Conservation (phyloP, 352 stramenopile genomes). For the Globisporangium irregulare region DNA sequence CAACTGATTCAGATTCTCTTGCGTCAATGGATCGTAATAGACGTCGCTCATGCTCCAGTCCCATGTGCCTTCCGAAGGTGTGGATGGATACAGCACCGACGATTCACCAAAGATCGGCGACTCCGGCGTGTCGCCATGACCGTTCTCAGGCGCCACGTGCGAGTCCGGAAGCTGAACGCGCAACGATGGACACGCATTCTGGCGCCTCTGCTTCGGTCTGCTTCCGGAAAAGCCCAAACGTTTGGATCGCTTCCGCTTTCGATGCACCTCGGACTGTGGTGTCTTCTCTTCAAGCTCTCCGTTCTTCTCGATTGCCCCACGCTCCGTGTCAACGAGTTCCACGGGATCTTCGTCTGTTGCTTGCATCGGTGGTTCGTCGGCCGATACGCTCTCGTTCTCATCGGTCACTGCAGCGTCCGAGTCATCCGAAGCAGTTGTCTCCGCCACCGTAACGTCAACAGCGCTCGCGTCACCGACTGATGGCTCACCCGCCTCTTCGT, state of each 20-base stretch:
- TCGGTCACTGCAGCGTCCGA: constrained; percentile 14
- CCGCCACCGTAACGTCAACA: not conserved
- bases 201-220: constrained; percentile 18
- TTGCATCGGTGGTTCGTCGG: constrained; percentile 3
- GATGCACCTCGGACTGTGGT: constrained; percentile 4
- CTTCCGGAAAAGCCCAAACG: constrained; percentile 32
- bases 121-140: constrained; percentile 20
- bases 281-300: not conserved
- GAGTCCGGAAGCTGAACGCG: constrained; percentile 29
- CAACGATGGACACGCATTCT: constrained; percentile 13
- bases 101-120: constrained; percentile 45
- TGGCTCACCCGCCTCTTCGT: not conserved
- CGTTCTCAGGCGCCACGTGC: constrained; percentile 20
- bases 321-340: not conserved
- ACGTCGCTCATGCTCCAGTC: constrained; percentile 56
- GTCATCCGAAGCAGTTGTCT: constrained; percentile 6
- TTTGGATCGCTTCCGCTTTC: constrained; percentile 47
- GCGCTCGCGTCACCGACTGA: not conserved
- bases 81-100: constrained; percentile 40
- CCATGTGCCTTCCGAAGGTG: constrained; percentile 39
- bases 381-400: constrained; percentile 1
- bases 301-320: not conserved
- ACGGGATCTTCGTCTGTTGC: not conserved
- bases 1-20: constrained; percentile 58
- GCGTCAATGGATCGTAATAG: constrained; percentile 52